Evolutionary conservation across 805 yeast genomes (phyloP).

Genomic region (Sugiyamaella qingdaonensis): DNA sequence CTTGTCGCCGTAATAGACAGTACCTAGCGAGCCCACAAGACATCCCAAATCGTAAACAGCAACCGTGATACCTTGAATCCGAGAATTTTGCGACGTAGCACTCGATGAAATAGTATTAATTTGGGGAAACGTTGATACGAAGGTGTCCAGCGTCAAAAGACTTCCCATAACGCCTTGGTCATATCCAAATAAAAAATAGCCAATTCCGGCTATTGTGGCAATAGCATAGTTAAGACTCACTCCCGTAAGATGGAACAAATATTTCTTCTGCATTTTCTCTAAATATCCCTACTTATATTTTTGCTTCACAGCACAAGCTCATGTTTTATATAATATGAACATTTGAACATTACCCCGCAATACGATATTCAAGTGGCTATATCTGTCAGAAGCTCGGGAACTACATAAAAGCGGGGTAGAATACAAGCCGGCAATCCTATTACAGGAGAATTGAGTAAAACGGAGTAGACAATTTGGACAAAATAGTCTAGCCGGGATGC

Average conservation of each 20-base stretch:
- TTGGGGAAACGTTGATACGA: not conserved
- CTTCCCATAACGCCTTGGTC: constrained; percentile 1
- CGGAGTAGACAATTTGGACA: too few relatives aligned
- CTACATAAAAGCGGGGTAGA: too few relatives aligned
- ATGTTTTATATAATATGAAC: too few relatives aligned
- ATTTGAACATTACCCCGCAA: too few relatives aligned
- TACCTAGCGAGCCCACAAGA: constrained; percentile 57
- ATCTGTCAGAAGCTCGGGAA: too few relatives aligned
- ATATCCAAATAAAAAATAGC: not conserved
- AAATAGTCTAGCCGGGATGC: too few relatives aligned
- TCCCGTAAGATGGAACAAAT: not conserved
- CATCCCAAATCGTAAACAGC: constrained; percentile 53
- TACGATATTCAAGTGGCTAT: too few relatives aligned
- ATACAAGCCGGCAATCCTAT: too few relatives aligned
- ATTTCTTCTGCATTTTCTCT: not conserved
- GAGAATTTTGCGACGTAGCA: not conserved
- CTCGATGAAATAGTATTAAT: not conserved
- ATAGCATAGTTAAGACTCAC: not conserved
- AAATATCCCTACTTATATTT: too few relatives aligned
- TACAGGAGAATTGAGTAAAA: too few relatives aligned
- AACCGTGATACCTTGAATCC: constrained; percentile 15
- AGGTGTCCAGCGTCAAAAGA: not conserved
- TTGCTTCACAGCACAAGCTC: too few relatives aligned
- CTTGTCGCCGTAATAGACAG: constrained; percentile 57
- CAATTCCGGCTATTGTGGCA: not conserved